These are phyloP conservation scores for Phytophthora sp. DNA, from an alignment of 352 stramenopile species.

Conservation along the genomic window DNA sequence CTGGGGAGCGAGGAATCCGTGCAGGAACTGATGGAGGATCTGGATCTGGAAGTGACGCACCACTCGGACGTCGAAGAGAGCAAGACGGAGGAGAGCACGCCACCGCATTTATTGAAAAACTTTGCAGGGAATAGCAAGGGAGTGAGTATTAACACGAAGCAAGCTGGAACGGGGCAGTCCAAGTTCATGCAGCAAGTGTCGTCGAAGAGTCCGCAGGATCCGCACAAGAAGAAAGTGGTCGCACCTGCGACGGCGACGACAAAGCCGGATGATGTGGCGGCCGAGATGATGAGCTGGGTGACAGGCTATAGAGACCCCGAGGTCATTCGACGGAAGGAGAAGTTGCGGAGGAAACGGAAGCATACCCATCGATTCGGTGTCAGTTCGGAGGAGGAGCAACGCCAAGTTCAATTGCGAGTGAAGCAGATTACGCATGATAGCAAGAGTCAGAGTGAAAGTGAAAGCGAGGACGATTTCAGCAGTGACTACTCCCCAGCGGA, in stretches of 20 bases:
- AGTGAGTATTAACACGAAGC: background rate
- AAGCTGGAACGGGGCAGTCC: slow-evolving; percentile 7
- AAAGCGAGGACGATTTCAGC: slow-evolving; percentile 36
- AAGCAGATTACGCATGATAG: slow-evolving; percentile 50
- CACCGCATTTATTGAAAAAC: slow-evolving; percentile 34
- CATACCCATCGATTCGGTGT: slow-evolving; percentile 43
- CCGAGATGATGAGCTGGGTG: slow-evolving; percentile 70
- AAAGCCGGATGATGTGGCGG: slow-evolving; percentile 29
- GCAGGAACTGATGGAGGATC: slow-evolving; percentile 53
- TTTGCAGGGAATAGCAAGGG: slow-evolving; percentile 1
- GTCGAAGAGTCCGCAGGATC: slow-evolving; percentile 31
- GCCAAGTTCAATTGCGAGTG: slow-evolving; percentile 27
- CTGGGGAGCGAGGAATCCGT: slow-evolving; percentile 50
- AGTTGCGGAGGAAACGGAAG: slow-evolving; percentile 49
- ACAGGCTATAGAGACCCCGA: slow-evolving; percentile 55
- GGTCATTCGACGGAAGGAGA: slow-evolving; percentile 64
- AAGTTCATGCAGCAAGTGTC: slow-evolving; percentile 31
- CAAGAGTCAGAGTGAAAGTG: slow-evolving; percentile 28
- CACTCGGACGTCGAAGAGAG: slow-evolving; percentile 36
- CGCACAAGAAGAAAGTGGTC: slow-evolving; percentile 19
- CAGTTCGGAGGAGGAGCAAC: slow-evolving; percentile 49
- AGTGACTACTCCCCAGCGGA: slow-evolving; percentile 56
- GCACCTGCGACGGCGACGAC: slow-evolving; percentile 2
- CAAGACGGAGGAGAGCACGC: slow-evolving; percentile 65
- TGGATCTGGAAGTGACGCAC: slow-evolving; percentile 49